A percentile compares a stretch with the other conserved stretches of the same genome.
phyloP scores from a whole-genome alignment of 257 asterid species.

The Nicotiana tabacum region DNA sequence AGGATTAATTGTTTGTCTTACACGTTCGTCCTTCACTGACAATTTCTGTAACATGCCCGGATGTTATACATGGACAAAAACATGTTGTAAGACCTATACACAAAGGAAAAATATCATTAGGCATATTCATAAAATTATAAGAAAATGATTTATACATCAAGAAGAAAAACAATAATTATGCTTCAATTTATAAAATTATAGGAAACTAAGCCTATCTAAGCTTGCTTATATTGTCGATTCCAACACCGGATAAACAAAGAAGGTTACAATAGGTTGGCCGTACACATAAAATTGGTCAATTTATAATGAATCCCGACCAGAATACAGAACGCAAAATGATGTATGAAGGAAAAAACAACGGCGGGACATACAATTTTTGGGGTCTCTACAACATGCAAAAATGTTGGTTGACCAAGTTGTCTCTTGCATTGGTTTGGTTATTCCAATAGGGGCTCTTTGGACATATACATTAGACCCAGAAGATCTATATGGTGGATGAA shows the following conservation, averaged over 20 bases:
- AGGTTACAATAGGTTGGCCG: too few species aligned
- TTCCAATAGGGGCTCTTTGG: constrained; percentile 10
- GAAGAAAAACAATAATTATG: not conserved
- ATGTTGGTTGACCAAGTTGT: constrained; percentile 22
- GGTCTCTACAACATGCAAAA: constrained; percentile 14
- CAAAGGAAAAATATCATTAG: not conserved
- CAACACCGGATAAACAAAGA: not conserved
- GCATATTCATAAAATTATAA: not conserved
- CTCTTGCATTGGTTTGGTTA: constrained; percentile 8
- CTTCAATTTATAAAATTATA: not conserved
- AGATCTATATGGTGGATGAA: not conserved
- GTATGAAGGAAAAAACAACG: not conserved
- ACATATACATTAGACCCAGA: constrained; percentile 5
- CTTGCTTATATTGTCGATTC: not conserved
- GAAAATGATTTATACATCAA: not conserved
- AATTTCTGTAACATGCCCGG: constrained; percentile 27
- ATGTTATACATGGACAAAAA: constrained; percentile 25
- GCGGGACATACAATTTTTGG: constrained; percentile 7
- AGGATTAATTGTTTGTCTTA: constrained; percentile 4
- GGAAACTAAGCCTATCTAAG: not conserved
- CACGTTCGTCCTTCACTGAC: constrained; percentile 29
- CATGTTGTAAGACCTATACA: constrained; percentile 19
- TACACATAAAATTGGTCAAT: too few species aligned
- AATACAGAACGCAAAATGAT: too few species aligned
- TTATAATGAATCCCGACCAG: too few species aligned